Base-by-base conservation (phyloP, 495 filamentous ascomycete species). In the Xylaria intraflava region DNA sequence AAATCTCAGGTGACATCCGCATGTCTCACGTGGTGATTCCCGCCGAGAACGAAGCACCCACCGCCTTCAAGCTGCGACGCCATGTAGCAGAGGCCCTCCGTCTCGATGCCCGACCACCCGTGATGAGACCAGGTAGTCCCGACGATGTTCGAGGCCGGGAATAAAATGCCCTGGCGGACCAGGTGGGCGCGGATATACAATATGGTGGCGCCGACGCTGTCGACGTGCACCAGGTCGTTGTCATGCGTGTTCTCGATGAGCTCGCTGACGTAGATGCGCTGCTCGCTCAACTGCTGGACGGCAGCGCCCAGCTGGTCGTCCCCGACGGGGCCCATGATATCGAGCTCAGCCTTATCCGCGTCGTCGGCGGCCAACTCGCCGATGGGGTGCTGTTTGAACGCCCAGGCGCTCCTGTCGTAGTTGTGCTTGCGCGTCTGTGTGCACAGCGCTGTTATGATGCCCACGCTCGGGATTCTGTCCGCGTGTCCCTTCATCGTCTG, bases 241-340 rank as follows among this genome's bases (percentile, higher is more conserved):
- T 62, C 51, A 9, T 39, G 49, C 0, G 59, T 56, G 12, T 54
- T 57, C 35, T 62, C 55, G 55, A 56, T 59, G 2, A 62, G 39
- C 29, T 59, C 59, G 47, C 51, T 50, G 0, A 62, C 19, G 19
- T 62, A 58, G 3, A 53, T 36, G 22, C 55, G 49, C 6, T 48
- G 53, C 27, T 58, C 51, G 43, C 51, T 42, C 2, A 78, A 58
- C 11, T 60, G 63, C 0, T 69, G 57, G 11, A 74, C 74, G 14
- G 77, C 63, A 0, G 56, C 60, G 17, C 71, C 62, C 19, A 78
- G 50, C 12, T 72, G 67, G 31, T 61, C 66, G 11, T 67, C 64
- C 17, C 74, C 63, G 23, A 78, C 68, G 3, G 61, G 60, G 35
- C 74, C 70, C 46, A 74, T 65, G 17, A 58, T 65, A 2, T 67